These are phyloP conservation scores for Spongospora subterranea DNA, from an alignment of 208 protist genomes.

Conservation along the genomic window DNA sequence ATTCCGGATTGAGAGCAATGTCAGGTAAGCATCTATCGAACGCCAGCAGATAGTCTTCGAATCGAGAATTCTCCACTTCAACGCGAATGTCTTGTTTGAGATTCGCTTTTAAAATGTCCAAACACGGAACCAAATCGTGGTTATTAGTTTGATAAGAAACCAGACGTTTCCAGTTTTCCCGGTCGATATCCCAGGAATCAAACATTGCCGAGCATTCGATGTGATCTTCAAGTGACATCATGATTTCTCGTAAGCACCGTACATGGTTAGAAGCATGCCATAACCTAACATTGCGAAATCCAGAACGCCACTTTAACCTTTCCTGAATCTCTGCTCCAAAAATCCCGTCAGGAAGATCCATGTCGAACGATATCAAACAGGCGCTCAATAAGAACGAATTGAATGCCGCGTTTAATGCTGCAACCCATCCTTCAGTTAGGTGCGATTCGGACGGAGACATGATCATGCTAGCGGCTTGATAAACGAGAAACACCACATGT, in stretches of 20 bases:
- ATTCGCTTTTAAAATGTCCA: not conserved
- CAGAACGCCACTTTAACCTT: not conserved
- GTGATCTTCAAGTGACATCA: conserved; percentile 10
- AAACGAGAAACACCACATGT: not conserved
- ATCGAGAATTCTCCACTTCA: not conserved
- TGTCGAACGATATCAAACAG: conserved; percentile 24
- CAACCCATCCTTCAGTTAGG: not conserved
- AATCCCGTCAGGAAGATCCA: not conserved
- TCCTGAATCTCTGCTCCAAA: not conserved
- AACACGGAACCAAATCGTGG: not conserved
- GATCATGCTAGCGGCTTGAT: not conserved
- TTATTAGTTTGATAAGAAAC: not conserved
- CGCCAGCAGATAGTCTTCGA: not conserved
- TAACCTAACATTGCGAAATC: not conserved
- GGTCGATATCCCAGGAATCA: not conserved
- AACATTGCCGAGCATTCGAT: not conserved
- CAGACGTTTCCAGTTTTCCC: not conserved
- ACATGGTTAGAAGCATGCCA: conserved; percentile 5
- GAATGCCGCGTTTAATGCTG: not conserved
- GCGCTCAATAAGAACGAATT: conserved; percentile 27
- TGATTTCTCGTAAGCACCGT: not conserved
- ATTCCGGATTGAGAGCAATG: not conserved
- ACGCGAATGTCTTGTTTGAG: not conserved
- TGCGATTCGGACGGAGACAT: not conserved
- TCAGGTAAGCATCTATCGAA: not conserved